These are phyloP conservation scores for Phytopythium vexans DNA, from an alignment of 352 stramenopile genomes.

Conservation along the genomic window DNA sequence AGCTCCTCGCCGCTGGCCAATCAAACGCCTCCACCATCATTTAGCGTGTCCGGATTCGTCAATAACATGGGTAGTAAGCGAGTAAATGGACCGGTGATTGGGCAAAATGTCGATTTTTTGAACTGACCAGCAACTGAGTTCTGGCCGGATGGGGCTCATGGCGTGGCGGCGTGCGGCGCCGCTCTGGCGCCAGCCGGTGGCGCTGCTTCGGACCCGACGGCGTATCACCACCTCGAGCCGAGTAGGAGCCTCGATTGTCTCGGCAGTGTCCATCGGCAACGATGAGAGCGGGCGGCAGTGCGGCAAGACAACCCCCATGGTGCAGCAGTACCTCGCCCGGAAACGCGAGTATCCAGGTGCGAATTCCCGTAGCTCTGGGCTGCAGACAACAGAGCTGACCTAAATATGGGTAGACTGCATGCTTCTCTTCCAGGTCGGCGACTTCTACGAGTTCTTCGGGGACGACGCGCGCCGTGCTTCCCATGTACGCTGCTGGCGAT, in stretches of 20 bases:
- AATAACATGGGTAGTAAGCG: too few species aligned
- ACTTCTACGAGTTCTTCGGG: slow-evolving; percentile 86
- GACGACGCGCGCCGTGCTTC: slow-evolving; percentile 68
- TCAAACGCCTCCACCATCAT: too few species aligned
- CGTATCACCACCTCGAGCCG: too few species aligned
- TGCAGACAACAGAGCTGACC: neutral
- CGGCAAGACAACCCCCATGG: slow-evolving; percentile 52
- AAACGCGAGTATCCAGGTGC: slow-evolving; percentile 76
- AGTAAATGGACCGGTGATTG: too few species aligned
- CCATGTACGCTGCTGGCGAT: slow-evolving; percentile 55
- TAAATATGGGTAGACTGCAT: slow-evolving; percentile 50
- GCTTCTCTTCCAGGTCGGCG: slow-evolving; percentile 80
- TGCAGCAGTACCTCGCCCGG: slow-evolving; percentile 64
- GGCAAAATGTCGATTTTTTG: too few species aligned
- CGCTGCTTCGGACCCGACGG: neutral
- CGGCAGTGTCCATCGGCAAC: neutral
- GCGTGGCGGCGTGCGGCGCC: neutral
- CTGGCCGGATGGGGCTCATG: neutral
- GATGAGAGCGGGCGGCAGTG: neutral
- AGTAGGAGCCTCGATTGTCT: neutral
- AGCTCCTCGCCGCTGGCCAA: too few species aligned
- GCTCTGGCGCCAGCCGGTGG: neutral
- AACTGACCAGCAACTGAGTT: neutral
- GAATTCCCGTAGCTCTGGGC: neutral
- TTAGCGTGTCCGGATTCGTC: too few species aligned